A percentile compares a stretch with the other conserved stretches of the same genome.
Conservation (phyloP, 495 filamentous ascomycete species). For the Lentithecium fluviatile region DNA sequence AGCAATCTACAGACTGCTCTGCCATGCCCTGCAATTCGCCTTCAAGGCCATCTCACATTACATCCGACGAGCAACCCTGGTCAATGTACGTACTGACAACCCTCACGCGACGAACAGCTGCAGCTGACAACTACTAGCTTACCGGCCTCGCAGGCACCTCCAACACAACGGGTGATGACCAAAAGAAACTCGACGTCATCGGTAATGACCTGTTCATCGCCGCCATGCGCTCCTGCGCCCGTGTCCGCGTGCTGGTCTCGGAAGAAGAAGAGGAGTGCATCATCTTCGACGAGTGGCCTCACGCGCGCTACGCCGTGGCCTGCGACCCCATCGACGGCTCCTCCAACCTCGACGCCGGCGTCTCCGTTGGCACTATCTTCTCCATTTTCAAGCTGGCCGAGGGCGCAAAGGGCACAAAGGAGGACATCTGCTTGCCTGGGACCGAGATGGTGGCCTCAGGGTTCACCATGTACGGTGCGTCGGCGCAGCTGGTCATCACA, state of each 20-base stretch:
- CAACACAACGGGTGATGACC: constrained; percentile 94
- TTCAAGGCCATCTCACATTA: constrained; percentile 99
- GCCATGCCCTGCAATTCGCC: constrained; percentile 96
- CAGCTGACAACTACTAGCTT: constrained; percentile 48
- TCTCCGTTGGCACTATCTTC: constrained; percentile 98
- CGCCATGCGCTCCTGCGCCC: constrained; percentile 87
- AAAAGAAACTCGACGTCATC: constrained; percentile 99
- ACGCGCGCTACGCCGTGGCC: constrained; percentile 89
- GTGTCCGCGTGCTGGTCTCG: constrained; percentile 85
- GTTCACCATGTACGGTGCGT: constrained; percentile 99
- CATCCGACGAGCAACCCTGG: constrained; percentile 94
- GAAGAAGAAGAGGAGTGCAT: constrained; percentile 95
- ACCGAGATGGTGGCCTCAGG: constrained; percentile 89
- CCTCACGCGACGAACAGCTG: background rate
- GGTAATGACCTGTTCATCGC: constrained; percentile 96
- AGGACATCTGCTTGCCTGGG: constrained; percentile 84
- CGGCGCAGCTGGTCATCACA: constrained; percentile 91
- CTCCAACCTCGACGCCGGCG: constrained; percentile 95
- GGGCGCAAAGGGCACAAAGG: constrained; percentile 65
- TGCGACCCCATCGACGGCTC: constrained; percentile 98
- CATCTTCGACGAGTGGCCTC: constrained; percentile 72
- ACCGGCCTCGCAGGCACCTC: constrained; percentile 91
- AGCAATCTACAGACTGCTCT: constrained; percentile 65
- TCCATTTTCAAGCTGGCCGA: constrained; percentile 85
- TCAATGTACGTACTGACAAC: constrained; percentile 58